These are phyloP conservation scores for Thielaviopsis ethacetica DNA, from an alignment of 2,329 filamentous ascomycete species.

Conservation along the genomic window DNA sequence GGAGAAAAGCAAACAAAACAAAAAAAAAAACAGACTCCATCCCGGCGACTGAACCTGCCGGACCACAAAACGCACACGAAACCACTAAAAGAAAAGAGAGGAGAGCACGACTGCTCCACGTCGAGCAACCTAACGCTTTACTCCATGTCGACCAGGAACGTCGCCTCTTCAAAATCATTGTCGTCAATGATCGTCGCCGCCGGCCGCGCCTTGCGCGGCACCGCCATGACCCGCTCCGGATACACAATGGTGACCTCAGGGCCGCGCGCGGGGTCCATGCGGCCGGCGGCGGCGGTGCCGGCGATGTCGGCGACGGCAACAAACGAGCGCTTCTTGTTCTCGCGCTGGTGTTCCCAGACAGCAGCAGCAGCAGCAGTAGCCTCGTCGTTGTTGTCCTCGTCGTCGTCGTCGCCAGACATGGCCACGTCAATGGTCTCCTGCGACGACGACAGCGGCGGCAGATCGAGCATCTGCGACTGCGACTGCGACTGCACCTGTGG, in stretches of 20 bases:
- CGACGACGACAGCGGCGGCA: constrained; percentile 36
- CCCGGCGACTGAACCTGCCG: not conserved
- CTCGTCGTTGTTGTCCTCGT: too few species aligned
- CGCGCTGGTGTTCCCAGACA: not conserved
- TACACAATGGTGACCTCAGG: constrained; percentile 23
- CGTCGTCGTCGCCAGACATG: constrained; percentile 16
- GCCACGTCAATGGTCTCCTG: constrained; percentile 33
- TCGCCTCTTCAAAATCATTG: constrained; percentile 52
- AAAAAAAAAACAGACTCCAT: not conserved
- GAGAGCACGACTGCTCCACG: not conserved
- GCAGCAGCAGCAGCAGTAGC: too few species aligned
- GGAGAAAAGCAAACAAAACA: not conserved
- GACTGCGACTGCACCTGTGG: constrained; percentile 17
- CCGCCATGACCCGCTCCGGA: constrained; percentile 29
- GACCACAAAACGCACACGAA: not conserved
- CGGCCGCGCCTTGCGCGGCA: constrained; percentile 21
- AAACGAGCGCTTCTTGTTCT: constrained; percentile 28
- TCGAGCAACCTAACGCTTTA: not conserved
- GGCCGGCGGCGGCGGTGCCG: too few species aligned
- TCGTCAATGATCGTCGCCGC: constrained; percentile 12
- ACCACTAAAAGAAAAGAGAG: not conserved
- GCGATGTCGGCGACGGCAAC: constrained; percentile 27
- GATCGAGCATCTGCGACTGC: constrained; percentile 14
- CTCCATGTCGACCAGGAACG: constrained; percentile 33
- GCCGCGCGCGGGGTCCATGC: constrained; percentile 18